A percentile compares a stretch with the other conserved stretches of the same genome.
Conservation (phyloP, 768 basidiomycete genomes). For the Grammothele lineata region DNA sequence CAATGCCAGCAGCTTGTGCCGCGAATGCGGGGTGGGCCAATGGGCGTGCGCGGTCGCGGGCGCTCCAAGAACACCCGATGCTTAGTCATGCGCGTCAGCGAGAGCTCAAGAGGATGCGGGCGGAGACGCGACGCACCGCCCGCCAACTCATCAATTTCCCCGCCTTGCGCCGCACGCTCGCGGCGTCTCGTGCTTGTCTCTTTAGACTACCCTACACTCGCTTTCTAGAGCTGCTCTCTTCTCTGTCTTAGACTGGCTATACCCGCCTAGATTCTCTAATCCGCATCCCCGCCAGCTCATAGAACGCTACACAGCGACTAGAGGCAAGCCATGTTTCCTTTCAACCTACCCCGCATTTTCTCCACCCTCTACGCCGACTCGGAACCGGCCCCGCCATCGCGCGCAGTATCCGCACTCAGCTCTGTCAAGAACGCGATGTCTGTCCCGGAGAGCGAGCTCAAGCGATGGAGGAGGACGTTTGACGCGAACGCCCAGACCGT, state of each 20-base stretch:
- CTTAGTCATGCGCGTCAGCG: constrained; percentile 19
- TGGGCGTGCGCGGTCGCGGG: not conserved
- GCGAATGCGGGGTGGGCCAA: not conserved
- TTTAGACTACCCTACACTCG: constrained; percentile 24
- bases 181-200: not conserved
- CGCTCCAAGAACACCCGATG: too few species aligned
- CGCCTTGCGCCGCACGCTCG: constrained; percentile 2
- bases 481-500: constrained; percentile 75
- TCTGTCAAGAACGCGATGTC: constrained; percentile 65
- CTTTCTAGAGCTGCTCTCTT: constrained; percentile 17
- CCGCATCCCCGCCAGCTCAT: constrained; percentile 8
- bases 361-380: constrained; percentile 56
- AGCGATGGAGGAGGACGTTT: constrained; percentile 85
- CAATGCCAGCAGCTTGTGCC: too few species aligned
- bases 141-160: constrained; percentile 17
- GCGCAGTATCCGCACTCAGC: constrained; percentile 46
- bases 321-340: constrained; percentile 25
- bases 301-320: not conserved
- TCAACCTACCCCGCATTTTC: constrained; percentile 37
- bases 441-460: constrained; percentile 78
- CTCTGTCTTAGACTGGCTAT: constrained; percentile 20
- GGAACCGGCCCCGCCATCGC: constrained; percentile 39
- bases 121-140: constrained; percentile 9
- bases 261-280: constrained; percentile 15
- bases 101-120: constrained; percentile 3